These are phyloP conservation scores for Neurospora sp. DNA, from an alignment of 495 filamentous ascomycete species.

Conservation along the genomic window DNA sequence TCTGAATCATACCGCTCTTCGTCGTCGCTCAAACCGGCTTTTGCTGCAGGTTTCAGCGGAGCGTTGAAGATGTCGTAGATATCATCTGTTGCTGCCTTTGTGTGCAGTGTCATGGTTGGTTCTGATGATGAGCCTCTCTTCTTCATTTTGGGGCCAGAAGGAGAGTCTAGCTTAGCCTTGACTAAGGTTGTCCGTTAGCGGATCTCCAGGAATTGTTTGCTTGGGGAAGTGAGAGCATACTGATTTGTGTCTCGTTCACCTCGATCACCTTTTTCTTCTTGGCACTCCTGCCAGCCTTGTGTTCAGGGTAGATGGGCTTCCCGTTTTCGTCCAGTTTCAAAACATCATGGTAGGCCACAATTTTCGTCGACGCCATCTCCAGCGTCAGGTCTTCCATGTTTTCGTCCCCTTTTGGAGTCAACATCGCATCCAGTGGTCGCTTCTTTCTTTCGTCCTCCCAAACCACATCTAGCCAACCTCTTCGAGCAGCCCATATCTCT, in stretches of 20 bases:
- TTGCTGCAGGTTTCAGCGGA: constrained; percentile 49
- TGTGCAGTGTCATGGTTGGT: constrained; percentile 95
- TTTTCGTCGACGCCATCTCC: constrained; percentile 25
- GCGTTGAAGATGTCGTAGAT: constrained; percentile 97
- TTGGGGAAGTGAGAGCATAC: constrained; percentile 37
- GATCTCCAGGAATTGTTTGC: not conserved
- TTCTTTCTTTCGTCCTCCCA: constrained; percentile 48
- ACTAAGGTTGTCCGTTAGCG: constrained; percentile 41
- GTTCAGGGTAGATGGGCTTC: constrained; percentile 19
- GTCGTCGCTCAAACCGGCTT: constrained; percentile 44
- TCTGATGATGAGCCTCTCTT: constrained; percentile 50
- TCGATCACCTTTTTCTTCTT: constrained; percentile 67
- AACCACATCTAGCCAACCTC: constrained; percentile 65
- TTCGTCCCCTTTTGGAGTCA: constrained; percentile 1
- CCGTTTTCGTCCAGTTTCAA: constrained; percentile 44
- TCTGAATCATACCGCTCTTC: constrained; percentile 61
- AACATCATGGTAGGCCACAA: constrained; percentile 36
- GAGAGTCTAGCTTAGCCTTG: constrained; percentile 85
- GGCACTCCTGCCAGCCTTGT: constrained; percentile 13
- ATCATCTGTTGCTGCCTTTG: constrained; percentile 88
- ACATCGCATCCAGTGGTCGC: not conserved
- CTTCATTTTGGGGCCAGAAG: constrained; percentile 69
- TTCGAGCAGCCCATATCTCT: constrained; percentile 69
- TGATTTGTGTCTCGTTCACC: constrained; percentile 75
- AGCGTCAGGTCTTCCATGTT: constrained; percentile 15